phyloP scores from a whole-genome alignment of 176 grass and related monocot species.

The Pharus latifolius region DNA sequence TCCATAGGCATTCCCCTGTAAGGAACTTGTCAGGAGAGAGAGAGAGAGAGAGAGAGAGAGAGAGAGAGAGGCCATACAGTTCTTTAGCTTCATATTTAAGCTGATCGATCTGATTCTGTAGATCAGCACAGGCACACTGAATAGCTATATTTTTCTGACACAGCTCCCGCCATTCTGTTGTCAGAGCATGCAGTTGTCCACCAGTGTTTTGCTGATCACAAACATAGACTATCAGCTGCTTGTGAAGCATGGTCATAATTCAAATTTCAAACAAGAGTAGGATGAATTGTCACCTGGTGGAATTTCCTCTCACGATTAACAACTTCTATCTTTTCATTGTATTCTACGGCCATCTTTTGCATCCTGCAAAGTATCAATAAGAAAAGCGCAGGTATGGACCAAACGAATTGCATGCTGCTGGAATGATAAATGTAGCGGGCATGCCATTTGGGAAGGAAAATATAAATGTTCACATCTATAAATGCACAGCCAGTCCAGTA shows the following conservation, averaged over 20 bases:
- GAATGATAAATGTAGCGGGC: background rate
- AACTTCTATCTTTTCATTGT: slow-evolving; percentile 82
- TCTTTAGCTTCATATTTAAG: slow-evolving; percentile 70
- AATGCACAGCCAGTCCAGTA: too few relatives aligned
- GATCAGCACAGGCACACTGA: slow-evolving; percentile 64
- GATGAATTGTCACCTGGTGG: slow-evolving; percentile 52
- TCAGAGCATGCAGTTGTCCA: slow-evolving; percentile 65
- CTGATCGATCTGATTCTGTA: slow-evolving; percentile 62
- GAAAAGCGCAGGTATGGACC: background rate
- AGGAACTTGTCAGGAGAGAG: background rate
- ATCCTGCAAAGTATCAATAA: slow-evolving; percentile 38
- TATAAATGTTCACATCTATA: too few relatives aligned
- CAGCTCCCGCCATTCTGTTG: slow-evolving; percentile 76
- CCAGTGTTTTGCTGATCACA: slow-evolving; percentile 84
- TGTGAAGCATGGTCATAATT: background rate
- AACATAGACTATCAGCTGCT: background rate
- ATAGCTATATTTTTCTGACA: slow-evolving; percentile 90
- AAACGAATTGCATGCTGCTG: background rate
- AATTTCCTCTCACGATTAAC: slow-evolving; percentile 96
- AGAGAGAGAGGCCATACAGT: slow-evolving; percentile 19
- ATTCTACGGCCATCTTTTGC: slow-evolving; percentile 71
- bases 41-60: background rate
- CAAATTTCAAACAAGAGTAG: background rate
- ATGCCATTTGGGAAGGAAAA: too few relatives aligned
- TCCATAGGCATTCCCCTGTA: slow-evolving; percentile 60